Evolutionary conservation across 2,329 filamentous ascomycete species (phyloP).

Genomic region (Microcyclosporella mali): DNA sequence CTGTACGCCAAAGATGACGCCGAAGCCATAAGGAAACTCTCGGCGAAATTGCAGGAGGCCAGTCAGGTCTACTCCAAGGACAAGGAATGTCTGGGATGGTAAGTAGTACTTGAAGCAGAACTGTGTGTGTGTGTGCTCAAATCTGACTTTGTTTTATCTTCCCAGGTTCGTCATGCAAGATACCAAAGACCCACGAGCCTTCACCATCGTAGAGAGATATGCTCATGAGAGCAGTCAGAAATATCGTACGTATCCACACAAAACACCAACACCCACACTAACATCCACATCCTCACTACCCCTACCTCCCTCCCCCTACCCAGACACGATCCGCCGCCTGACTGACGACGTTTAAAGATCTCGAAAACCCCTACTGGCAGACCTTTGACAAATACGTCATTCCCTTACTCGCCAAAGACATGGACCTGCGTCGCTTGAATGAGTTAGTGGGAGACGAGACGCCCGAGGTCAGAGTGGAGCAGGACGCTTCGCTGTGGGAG

Average conservation of each 20-base stretch:
- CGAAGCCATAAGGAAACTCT: slow-evolving; percentile 59
- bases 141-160: no score
- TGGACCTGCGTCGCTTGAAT: slow-evolving; percentile 63
- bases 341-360: no score
- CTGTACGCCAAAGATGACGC: slow-evolving; percentile 63
- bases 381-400: slow-evolving; percentile 70
- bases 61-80: slow-evolving; percentile 65
- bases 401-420: slow-evolving; percentile 59
- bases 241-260: slow-evolving; percentile 39
- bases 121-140: no score
- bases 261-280: no score
- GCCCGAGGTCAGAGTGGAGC: slow-evolving; percentile 33
- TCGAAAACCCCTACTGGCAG: slow-evolving; percentile 65
- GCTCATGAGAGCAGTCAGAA: slow-evolving; percentile 50
- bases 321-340: no score
- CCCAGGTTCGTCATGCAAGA: slow-evolving; percentile 73
- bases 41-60: slow-evolving; percentile 69
- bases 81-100: slow-evolving; percentile 52
- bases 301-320: no score
- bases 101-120: slow-evolving; percentile 3
- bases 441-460: slow-evolving; percentile 53
- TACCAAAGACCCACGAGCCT: slow-evolving; percentile 59
- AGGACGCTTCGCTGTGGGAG: slow-evolving; percentile 30
- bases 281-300: no score
- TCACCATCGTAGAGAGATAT: slow-evolving; percentile 71